Evolutionary conservation across 768 basidiomycete species (phyloP), one percentile per base, ranked within the genome.

Genomic region (Amanita exitialis): DNA sequence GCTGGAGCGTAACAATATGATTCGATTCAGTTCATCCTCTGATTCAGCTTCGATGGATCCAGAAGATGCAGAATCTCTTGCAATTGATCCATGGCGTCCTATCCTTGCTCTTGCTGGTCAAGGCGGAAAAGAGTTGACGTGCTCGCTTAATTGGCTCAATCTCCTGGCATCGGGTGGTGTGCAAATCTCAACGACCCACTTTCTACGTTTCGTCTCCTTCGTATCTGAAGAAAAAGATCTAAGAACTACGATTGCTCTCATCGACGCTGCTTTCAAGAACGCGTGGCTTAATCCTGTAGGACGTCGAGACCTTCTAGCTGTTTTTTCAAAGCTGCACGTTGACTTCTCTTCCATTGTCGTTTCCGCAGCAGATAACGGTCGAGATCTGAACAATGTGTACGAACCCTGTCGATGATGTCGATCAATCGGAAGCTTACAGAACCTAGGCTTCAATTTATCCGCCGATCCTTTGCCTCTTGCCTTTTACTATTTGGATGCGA

Each of bases 401-500:
- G 50, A 15, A 23, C 18, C 18, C 12, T 18, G n/a, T 12, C 16
- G 3, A 4, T 28, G 8, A 49, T 21, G 15, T 15, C 4, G 12
- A 34, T 34, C 6, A 13, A n/a, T 7, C 34, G 27, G 28, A 32
- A 15, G 20, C 20, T 44, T 1, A 44, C 20, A 20, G 8, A 25
- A 15, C 25, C 16, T 45, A 75, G 77, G 13, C 53, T 74, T 15
- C 66, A 59, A 13, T 82, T 87, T 53, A 73, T 89, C 44, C 75
- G 82, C 4, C 68, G 73, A n/a, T 81, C 80, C 2, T 60, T 89
- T 25, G 76, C 76, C 13, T 66, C 73, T 8, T 85, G 79, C 62
- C 68, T 87, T 35, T 62, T 85, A 2, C 59, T 86, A 21, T 85
- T 80, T 57, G 86, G 86, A 6, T 87, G 82, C 56, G 79, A 83